These are phyloP conservation scores for Plasmodium gaboni DNA, from an alignment of 169 alveolate species.

Conservation along the genomic window DNA sequence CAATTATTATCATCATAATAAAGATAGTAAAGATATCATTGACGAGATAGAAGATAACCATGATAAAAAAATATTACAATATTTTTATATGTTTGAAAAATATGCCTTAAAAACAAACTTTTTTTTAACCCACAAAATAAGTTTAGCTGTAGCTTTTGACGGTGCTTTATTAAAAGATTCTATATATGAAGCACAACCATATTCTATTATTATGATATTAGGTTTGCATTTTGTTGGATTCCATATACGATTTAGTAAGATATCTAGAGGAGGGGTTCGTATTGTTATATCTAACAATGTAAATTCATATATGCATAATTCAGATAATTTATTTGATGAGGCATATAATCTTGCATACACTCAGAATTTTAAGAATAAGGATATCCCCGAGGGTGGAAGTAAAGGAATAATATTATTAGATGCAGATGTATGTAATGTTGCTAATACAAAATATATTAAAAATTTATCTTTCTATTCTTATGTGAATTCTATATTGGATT, in stretches of 20 bases:
- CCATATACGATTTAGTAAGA: slow-evolving; percentile 86
- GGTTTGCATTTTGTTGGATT: slow-evolving; percentile 90
- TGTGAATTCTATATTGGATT: slow-evolving; percentile 54
- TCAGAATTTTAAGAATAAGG: slow-evolving; percentile 89
- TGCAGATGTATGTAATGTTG: slow-evolving; percentile 42
- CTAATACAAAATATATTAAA: slow-evolving; percentile 47
- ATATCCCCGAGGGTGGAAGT: slow-evolving; percentile 90
- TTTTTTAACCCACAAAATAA: slow-evolving; percentile 79
- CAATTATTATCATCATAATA: background rate
- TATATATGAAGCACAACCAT: slow-evolving; percentile 84
- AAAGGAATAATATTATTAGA: slow-evolving; percentile 88
- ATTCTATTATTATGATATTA: slow-evolving; percentile 83
- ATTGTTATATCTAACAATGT: slow-evolving; percentile 85
- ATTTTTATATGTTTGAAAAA: slow-evolving; percentile 81
- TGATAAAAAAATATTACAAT: slow-evolving; percentile 80
- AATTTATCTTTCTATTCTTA: slow-evolving; percentile 57
- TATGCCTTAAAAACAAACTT: slow-evolving; percentile 84
- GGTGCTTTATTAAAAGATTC: slow-evolving; percentile 78
- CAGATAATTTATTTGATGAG: slow-evolving; percentile 86
- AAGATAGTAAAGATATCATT: slow-evolving; percentile 54
- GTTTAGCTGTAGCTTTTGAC: slow-evolving; percentile 83
- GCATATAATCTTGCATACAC: slow-evolving; percentile 88
- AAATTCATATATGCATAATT: slow-evolving; percentile 84
- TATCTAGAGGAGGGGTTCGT: slow-evolving; percentile 89
- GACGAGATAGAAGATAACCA: slow-evolving; percentile 82